These are phyloP conservation scores for Phytophthora colocasiae DNA, from an alignment of 352 stramenopile species.

Conservation along the genomic window DNA sequence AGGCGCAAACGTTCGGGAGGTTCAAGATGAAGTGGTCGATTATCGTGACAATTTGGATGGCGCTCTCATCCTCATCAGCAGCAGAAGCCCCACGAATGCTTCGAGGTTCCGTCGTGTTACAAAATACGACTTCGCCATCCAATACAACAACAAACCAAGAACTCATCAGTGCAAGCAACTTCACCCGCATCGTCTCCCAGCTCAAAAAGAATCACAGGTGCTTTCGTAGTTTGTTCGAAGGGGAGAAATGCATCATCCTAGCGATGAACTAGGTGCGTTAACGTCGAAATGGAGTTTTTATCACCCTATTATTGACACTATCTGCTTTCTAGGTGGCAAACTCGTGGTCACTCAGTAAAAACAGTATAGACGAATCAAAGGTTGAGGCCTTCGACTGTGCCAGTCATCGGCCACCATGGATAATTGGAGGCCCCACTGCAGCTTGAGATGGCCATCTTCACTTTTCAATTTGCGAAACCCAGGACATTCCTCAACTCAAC, in stretches of 20 bases:
- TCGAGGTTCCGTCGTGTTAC: constrained; percentile 1
- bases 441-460: background rate
- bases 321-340: too few relatives aligned
- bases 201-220: constrained; percentile 16
- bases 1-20: background rate
- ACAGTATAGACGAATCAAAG: too few relatives aligned
- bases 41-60: constrained; percentile 2
- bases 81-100: background rate
- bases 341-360: too few relatives aligned
- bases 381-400: too few relatives aligned
- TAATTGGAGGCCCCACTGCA: too few relatives aligned
- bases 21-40: background rate
- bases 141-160: constrained; percentile 7
- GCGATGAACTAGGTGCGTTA: too few relatives aligned
- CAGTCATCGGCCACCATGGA: too few relatives aligned
- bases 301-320: too few relatives aligned
- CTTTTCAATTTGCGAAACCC: constrained; percentile 14
- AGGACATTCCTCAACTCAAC: background rate
- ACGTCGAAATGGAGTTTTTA: too few relatives aligned
- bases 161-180: constrained; percentile 9
- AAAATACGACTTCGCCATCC: constrained; percentile 1
- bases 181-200: constrained; percentile 7
- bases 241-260: constrained; percentile 21
- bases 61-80: constrained; percentile 1
- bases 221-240: constrained; percentile 17